Conservation (phyloP, 257 asterid genomes). For the Lycium ferocissimum region DNA sequence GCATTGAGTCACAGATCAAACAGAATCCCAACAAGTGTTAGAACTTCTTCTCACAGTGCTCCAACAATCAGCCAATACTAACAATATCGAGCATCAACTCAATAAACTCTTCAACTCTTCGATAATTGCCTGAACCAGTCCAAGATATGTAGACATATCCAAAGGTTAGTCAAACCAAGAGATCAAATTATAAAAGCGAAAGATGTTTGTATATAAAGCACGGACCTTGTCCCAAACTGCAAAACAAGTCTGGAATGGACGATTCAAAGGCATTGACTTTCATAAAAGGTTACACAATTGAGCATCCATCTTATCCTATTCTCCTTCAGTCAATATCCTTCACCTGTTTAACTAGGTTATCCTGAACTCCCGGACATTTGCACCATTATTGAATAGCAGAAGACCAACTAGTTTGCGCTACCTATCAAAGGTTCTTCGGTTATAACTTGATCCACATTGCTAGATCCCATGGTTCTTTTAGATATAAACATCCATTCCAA, state of each 20-base stretch:
- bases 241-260: background rate
- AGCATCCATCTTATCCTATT: background rate
- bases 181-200: background rate
- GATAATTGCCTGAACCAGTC: background rate
- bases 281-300: background rate
- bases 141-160: background rate
- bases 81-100: too few relatives aligned
- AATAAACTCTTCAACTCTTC: too few relatives aligned
- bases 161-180: background rate
- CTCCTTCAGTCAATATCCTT: background rate
- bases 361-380: background rate
- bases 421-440: background rate
- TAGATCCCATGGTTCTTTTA: background rate
- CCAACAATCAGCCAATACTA: too few relatives aligned
- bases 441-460: background rate
- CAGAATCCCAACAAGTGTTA: too few relatives aligned
- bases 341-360: background rate
- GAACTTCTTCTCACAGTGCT: too few relatives aligned
- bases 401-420: background rate
- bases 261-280: background rate
- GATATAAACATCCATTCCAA: background rate
- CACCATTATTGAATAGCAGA: background rate
- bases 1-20: too few relatives aligned
- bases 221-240: background rate
- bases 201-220: background rate